A percentile compares a stretch with the other conserved stretches of the same genome.
phyloP scores from a whole-genome alignment of 345 rosid species.

The Nephelium lappaceum region DNA sequence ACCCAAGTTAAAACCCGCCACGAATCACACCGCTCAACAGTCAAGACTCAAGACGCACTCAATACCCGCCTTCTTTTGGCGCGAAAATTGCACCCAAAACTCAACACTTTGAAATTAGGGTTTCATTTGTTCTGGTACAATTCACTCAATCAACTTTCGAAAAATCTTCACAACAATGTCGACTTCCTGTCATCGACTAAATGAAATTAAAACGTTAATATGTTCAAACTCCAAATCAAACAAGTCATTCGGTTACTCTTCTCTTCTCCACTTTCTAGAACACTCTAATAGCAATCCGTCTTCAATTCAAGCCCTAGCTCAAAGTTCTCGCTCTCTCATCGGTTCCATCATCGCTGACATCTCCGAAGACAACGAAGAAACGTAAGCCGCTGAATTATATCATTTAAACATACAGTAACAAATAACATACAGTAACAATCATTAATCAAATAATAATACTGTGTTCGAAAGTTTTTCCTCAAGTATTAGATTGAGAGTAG shows the following conservation, averaged over 20 bases:
- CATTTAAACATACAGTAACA: too few species aligned
- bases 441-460: too few species aligned
- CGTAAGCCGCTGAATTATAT: constrained; percentile 26
- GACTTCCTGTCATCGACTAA: constrained; percentile 29
- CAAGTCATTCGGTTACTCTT: constrained; percentile 46
- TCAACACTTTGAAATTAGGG: background rate
- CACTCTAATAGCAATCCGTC: constrained; percentile 33
- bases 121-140: background rate
- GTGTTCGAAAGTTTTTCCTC: too few species aligned
- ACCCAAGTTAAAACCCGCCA: background rate
- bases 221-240: constrained; percentile 31
- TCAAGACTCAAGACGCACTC: background rate
- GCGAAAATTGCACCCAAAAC: constrained; percentile 28
- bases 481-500: too few species aligned
- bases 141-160: background rate
- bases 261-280: constrained; percentile 43
- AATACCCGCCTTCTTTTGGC: constrained; percentile 1
- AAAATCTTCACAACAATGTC: constrained; percentile 25
- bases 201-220: constrained; percentile 41
- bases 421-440: too few species aligned
- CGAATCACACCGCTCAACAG: too few species aligned
- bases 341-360: constrained; percentile 31
- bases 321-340: constrained; percentile 27
- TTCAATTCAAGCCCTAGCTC: constrained; percentile 36
- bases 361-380: constrained; percentile 46